Conservation (phyloP, 192 early-diverging fungal genomes). For the Coemansia sp. region DNA sequence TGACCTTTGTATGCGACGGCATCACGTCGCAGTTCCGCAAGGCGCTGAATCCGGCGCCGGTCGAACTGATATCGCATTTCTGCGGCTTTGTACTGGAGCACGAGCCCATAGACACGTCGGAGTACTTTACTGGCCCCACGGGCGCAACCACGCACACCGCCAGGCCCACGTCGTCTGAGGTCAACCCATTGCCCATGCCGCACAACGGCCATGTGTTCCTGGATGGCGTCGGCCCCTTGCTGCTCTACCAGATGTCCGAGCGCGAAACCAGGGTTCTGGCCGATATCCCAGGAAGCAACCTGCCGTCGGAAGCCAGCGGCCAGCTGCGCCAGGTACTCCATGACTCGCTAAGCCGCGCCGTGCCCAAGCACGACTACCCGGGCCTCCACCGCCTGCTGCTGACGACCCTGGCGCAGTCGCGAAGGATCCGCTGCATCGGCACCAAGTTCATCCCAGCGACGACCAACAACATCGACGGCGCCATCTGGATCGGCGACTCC, state of each 20-base stretch:
- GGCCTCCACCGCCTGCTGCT: conserved; percentile 59
- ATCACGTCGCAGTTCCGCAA: conserved; percentile 92
- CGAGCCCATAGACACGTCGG: conserved; percentile 57
- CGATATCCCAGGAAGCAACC: conserved; percentile 79
- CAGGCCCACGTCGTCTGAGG: not conserved
- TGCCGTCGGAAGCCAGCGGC: conserved; percentile 68
- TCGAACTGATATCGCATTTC: conserved; percentile 43
- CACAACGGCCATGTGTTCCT: conserved; percentile 91
- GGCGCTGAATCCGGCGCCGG: conserved; percentile 19
- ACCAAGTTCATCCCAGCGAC: conserved; percentile 87
- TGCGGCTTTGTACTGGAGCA: conserved; percentile 47
- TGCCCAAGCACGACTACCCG: conserved; percentile 71
- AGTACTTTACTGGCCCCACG: conserved; percentile 81
- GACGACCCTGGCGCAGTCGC: conserved; percentile 61
- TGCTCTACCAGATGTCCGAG: conserved; percentile 89
- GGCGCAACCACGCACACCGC: conserved; percentile 10
- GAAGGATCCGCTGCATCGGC: conserved; percentile 80
- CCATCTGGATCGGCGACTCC: conserved; percentile 89
- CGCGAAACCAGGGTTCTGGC: conserved; percentile 85
- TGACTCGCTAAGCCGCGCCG: conserved; percentile 59
- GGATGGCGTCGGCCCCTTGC: conserved; percentile 78
- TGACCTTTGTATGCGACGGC: conserved; percentile 91
- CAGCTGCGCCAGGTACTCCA: conserved; percentile 30
- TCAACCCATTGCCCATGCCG: conserved; percentile 66
- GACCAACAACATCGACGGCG: conserved; percentile 65